A percentile compares a stretch with the other conserved stretches of the same genome.
Conservation (phyloP, 345 rosid species). For the Euphorbia lathyris region DNA sequence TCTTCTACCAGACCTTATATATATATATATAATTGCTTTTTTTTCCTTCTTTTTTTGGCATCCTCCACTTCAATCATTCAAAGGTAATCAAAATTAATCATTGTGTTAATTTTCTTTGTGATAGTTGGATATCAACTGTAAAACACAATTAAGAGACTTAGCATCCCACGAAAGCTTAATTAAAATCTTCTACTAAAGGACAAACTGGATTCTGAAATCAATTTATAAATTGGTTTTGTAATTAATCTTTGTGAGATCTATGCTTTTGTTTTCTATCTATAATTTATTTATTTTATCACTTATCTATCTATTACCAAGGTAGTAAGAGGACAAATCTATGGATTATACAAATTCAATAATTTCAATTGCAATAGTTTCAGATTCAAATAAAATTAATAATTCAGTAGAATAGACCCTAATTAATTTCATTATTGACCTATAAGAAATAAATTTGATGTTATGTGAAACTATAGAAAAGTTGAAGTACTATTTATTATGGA, state of each 20-base stretch:
- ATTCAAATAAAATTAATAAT: too few species aligned
- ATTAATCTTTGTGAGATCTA: neutral
- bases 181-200: neutral
- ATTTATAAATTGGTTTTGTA: neutral
- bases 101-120: slow-evolving; percentile 7
- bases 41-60: neutral
- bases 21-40: too few species aligned
- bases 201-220: neutral
- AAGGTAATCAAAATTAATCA: slow-evolving; percentile 10
- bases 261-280: neutral
- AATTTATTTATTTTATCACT: too few species aligned
- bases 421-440: too few species aligned
- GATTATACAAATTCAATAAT: too few species aligned
- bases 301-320: neutral
- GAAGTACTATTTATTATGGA: too few species aligned
- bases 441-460: too few species aligned
- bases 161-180: neutral
- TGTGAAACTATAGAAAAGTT: too few species aligned
- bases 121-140: slow-evolving; percentile 16
- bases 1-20: too few species aligned
- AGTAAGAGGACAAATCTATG: neutral
- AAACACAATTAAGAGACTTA: slow-evolving; percentile 6
- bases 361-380: too few species aligned
- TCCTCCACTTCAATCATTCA: slow-evolving; percentile 1
- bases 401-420: too few species aligned